Conservation (phyloP, 106 monocot genomes). For the Dendrobium catenatum region DNA sequence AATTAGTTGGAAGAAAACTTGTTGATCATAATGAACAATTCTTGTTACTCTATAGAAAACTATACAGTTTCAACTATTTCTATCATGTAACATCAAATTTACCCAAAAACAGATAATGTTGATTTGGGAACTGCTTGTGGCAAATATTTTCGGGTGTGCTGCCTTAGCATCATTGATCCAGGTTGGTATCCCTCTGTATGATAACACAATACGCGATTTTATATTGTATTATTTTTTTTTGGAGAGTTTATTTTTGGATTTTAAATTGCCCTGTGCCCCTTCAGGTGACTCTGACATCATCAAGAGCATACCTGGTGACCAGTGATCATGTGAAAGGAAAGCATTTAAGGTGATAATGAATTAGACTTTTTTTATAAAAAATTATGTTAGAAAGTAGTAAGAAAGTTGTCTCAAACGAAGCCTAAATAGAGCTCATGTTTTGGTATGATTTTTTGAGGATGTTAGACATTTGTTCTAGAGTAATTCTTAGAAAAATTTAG, state of each 20-base stretch:
- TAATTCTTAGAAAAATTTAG: no score
- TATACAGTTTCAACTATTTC: no score
- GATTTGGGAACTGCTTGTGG: slow-evolving; percentile 59
- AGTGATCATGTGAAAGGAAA: slow-evolving; percentile 12
- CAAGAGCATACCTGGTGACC: slow-evolving; percentile 34
- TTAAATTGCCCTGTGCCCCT: not conserved
- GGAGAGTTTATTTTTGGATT: not conserved
- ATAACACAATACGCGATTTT: not conserved
- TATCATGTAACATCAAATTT: no score
- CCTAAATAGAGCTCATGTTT: no score
- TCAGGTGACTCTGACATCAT: slow-evolving; percentile 49
- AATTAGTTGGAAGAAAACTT: no score
- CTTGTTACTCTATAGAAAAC: no score
- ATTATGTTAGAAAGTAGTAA: no score
- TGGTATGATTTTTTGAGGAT: no score
- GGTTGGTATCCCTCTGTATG: slow-evolving; percentile 4
- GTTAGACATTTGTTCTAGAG: no score
- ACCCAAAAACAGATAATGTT: slow-evolving; percentile 37
- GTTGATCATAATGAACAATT: no score
- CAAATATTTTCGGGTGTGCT: slow-evolving; percentile 54
- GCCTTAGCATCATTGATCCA: slow-evolving; percentile 69
- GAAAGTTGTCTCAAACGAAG: no score
- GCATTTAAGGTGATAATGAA: not conserved
- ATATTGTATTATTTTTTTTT: not conserved
- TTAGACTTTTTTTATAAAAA: no score